Evolutionary conservation across 2,329 filamentous ascomycete species (phyloP).

Genomic region (Phialocephala subalpina): DNA sequence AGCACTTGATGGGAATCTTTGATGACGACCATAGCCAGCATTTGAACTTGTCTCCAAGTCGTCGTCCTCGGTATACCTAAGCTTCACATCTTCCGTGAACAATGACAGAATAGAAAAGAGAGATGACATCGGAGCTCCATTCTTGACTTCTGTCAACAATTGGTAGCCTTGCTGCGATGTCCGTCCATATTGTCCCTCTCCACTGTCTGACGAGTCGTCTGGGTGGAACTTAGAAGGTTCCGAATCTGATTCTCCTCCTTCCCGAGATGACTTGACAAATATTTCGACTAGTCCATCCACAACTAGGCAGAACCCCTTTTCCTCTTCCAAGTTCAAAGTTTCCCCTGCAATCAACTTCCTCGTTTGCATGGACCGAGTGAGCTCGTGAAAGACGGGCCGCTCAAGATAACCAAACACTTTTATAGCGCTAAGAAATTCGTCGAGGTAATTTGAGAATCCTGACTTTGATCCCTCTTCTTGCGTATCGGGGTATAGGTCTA

Average conservation of each 20-base stretch:
- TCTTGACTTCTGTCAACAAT: conserved; percentile 94
- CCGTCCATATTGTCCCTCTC: conserved; percentile 69
- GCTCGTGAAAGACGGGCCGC: conserved; percentile 94
- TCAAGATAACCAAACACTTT: conserved; percentile 99
- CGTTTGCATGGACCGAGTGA: conserved; percentile 98
- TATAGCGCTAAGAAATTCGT: conserved; percentile 97
- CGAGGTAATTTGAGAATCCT: conserved; percentile 92
- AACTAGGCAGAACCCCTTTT: conserved; percentile 97
- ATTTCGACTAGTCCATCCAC: conserved; percentile 97
- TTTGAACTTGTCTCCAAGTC: conserved; percentile 46
- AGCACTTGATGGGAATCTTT: conserved; percentile 37
- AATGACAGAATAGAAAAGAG: conserved; percentile 96
- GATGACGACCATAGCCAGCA: conserved; percentile 40
- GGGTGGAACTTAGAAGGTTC: conserved; percentile 49
- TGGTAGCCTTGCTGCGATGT: conserved; percentile 87
- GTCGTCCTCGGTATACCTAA: conserved; percentile 73
- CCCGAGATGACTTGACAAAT: conserved; percentile 88
- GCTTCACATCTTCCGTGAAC: conserved; percentile 92
- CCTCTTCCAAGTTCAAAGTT: conserved; percentile 93
- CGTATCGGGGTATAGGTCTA: conserved; percentile 93
- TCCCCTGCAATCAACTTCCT: conserved; percentile 95
- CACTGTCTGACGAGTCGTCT: conserved; percentile 64
- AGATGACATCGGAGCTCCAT: conserved; percentile 98
- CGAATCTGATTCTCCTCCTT: conserved; percentile 52
- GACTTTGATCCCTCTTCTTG: conserved; percentile 91